phyloP scores from a whole-genome alignment of 208 protist genomes.

The Novymonas esmeraldas region DNA sequence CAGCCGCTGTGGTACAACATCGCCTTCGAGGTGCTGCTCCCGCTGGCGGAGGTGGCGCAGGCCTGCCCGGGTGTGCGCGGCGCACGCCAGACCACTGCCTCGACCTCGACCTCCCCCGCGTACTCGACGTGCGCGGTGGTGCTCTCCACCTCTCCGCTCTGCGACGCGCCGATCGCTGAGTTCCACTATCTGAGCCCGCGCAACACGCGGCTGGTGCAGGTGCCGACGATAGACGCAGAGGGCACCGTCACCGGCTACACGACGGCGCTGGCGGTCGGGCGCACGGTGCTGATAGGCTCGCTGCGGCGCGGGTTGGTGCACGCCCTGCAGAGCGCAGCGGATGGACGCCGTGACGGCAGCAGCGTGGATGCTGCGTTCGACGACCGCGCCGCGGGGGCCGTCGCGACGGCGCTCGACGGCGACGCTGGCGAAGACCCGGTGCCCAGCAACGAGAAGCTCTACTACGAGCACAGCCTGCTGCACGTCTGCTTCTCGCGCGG shows the following conservation, averaged over 20 bases:
- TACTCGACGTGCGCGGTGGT: slow-evolving; percentile 14
- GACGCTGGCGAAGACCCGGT: too few relatives aligned
- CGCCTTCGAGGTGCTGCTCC: slow-evolving; percentile 45
- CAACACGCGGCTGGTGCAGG: background rate
- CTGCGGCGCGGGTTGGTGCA: slow-evolving; percentile 9
- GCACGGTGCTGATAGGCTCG: slow-evolving; percentile 15
- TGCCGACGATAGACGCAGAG: background rate
- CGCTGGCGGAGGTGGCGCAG: slow-evolving; percentile 2
- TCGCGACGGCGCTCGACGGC: too few relatives aligned
- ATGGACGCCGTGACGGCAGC: too few relatives aligned
- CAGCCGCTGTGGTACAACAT: slow-evolving; percentile 55
- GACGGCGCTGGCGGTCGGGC: slow-evolving; percentile 12
- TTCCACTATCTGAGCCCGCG: slow-evolving; percentile 4
- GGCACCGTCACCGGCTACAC: background rate
- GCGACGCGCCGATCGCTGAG: slow-evolving; percentile 16
- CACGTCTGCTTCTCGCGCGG: slow-evolving; percentile 42
- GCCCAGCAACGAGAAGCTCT: too few relatives aligned
- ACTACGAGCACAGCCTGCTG: slow-evolving; percentile 37
- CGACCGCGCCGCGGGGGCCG: too few relatives aligned
- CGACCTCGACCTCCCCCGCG: background rate
- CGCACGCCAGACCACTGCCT: too few relatives aligned
- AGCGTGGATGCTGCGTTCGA: too few relatives aligned
- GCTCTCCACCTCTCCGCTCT: slow-evolving; percentile 21
- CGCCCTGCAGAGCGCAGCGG: background rate
- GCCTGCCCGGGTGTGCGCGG: slow-evolving; percentile 15